These are phyloP conservation scores for Boeremia lycopersici DNA, from an alignment of 2,329 filamentous ascomycete species.

Conservation along the genomic window DNA sequence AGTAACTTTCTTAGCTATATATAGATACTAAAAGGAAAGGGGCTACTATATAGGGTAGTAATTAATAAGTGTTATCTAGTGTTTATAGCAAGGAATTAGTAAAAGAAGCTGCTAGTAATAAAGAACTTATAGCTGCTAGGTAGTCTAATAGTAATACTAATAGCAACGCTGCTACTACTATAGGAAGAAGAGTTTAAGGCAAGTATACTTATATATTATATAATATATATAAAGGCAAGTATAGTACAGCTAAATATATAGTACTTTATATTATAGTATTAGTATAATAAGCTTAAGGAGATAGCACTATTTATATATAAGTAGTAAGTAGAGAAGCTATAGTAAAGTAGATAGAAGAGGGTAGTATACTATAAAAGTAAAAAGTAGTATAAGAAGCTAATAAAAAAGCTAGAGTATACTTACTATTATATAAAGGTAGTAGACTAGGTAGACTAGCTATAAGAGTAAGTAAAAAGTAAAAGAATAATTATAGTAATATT, in stretches of 20 bases:
- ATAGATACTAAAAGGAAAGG: neutral
- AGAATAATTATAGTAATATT: no score
- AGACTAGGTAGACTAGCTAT: no score
- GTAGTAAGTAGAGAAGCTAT: no score
- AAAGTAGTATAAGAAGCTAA: no score
- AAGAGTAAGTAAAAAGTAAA: no score
- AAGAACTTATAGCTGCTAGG: neutral
- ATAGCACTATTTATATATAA: no score
- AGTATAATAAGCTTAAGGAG: no score
- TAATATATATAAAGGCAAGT: neutral
- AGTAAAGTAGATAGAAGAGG: no score
- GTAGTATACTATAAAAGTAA: no score
- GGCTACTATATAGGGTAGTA: neutral
- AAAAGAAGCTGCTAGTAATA: neutral
- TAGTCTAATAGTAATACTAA: neutral
- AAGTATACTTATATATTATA: neutral
- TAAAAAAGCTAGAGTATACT: neutral
- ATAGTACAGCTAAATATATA: neutral
- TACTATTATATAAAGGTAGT: no score
- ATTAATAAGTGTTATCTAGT: neutral
- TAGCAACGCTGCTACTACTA: neutral
- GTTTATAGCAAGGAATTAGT: neutral
- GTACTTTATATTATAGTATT: no score
- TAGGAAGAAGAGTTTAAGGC: neutral
- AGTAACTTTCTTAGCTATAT: neutral